Conservation (phyloP, 2,329 filamentous ascomycete species). For the Epichloe typhina region DNA sequence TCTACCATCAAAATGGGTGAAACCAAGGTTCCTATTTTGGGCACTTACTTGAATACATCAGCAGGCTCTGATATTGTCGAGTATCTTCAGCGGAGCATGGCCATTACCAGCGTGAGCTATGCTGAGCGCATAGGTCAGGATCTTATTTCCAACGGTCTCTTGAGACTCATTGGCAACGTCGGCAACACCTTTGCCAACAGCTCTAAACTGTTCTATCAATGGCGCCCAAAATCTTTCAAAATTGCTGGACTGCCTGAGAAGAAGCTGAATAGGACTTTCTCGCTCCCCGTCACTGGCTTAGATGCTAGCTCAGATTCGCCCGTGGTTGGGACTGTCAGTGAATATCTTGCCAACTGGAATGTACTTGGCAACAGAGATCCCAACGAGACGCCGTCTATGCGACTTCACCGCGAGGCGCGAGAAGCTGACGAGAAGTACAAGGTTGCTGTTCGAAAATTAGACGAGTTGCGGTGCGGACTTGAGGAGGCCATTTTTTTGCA, state of each 20-base stretch:
- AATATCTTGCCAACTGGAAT: conserved; percentile 88
- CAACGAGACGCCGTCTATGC: conserved; percentile 85
- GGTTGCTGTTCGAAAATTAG: conserved; percentile 68
- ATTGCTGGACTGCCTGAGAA: conserved; percentile 79
- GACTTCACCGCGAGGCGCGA: conserved; percentile 72
- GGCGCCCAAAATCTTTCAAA: conserved; percentile 85
- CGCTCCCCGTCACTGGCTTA: conserved; percentile 48
- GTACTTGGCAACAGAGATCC: conserved; percentile 69
- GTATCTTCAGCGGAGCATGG: conserved; percentile 83
- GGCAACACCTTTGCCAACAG: conserved; percentile 95
- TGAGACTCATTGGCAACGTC: conserved; percentile 85
- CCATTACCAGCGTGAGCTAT: conserved; percentile 71
- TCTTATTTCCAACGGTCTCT: conserved; percentile 69
- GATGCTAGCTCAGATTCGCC: conserved; percentile 52
- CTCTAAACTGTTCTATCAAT: conserved; percentile 95
- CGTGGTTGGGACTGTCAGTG: conserved; percentile 67
- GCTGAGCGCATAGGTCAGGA: conserved; percentile 94
- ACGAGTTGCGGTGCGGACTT: conserved; percentile 82
- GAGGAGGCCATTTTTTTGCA: conserved; percentile 91
- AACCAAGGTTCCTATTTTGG: conserved; percentile 88
- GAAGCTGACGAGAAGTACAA: conserved; percentile 95
- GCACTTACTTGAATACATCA: conserved; percentile 88
- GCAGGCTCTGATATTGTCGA: conserved; percentile 88
- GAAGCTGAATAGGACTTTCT: conserved; percentile 68
- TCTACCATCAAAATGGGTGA: conserved; percentile 78